Base-by-base conservation (phyloP, 805 yeast genomes). In the Yamadazyma nakazawae region DNA sequence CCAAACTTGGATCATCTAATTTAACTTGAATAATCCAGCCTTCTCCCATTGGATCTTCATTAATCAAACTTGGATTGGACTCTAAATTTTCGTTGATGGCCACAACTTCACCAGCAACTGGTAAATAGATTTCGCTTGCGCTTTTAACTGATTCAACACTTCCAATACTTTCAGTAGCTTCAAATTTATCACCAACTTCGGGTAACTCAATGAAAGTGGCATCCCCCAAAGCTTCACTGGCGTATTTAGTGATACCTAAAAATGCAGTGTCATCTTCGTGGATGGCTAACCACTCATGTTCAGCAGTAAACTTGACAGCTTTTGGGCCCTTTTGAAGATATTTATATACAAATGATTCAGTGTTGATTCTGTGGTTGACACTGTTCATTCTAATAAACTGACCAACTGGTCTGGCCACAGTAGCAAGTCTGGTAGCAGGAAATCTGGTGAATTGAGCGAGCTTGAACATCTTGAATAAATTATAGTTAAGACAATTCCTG, bases 191-290 rank as follows among this genome's bases (percentile, higher is more conserved):
- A 35, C 84, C 87, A 34, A 78, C 79, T 55, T 84, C 91, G 40
- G 96, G 96, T 56, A 92, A 76, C 69, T 94, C 99, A 49, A 91
- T 85, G 64, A 77, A 94, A 3, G 98, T 95, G 47, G 96, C 95
- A 68, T 94, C 99, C 38, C 99, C 99, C 51, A 94, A 79, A 7
- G 98, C 96, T 60, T 90, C 96, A 18, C 97, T 85, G 16, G 99
- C 99, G 63, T 94, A 91, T 59, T 80, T 81, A 48, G 99, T 90
- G 67, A 94, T 89, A 26, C 99, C 99, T 18, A 92, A 75, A 58
- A 84, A 90, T 1, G 92, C 85, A 37, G 83, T 75, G 50, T 88
- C 88, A 67, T 91, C 96, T 24, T 80, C 79, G 64, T 87, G 95
- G 46, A 82, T 75, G 3, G 96, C 91, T 47, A 94, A 68, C 97